Percentiles rank a stretch among this genome's conserved stretches.
Conservation (phyloP, 202 grass and related monocot genomes). For the Elaeis oleifera region DNA sequence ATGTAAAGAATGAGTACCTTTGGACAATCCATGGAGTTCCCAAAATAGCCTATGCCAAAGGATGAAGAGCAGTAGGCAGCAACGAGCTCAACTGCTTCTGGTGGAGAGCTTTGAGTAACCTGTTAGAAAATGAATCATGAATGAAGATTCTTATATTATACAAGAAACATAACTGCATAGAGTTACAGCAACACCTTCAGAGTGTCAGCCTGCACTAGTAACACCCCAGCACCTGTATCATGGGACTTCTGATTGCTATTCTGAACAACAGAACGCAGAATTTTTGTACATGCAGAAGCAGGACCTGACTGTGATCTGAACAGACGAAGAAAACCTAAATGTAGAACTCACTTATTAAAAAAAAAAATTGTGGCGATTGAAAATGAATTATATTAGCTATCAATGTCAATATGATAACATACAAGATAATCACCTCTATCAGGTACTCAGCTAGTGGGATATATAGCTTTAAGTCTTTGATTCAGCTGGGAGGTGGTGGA, state of each 20-base stretch:
- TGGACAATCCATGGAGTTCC: conserved; percentile 61
- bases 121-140: conserved; percentile 15
- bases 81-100: conserved; percentile 56
- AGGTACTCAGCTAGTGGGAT: too few species aligned
- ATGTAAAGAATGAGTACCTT: conserved; percentile 34
- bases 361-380: too few species aligned
- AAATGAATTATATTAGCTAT: too few species aligned
- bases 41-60: conserved; percentile 73
- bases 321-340: neutral
- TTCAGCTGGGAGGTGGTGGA: too few species aligned
- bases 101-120: conserved; percentile 21
- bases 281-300: conserved; percentile 55
- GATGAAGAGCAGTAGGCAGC: conserved; percentile 81
- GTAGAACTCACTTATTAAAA: too few species aligned
- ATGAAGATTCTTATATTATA: neutral
- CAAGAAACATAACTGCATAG: neutral
- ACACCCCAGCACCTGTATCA: conserved; percentile 61
- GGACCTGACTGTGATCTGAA: conserved; percentile 72
- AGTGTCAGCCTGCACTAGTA: conserved; percentile 74
- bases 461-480: too few species aligned
- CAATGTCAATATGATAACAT: too few species aligned
- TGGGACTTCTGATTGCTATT: conserved; percentile 52
- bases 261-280: conserved; percentile 45
- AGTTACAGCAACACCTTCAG: conserved; percentile 38
- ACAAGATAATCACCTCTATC: too few species aligned